A percentile compares a stretch with the other conserved stretches of the same genome.
These are phyloP conservation scores for Stereum hirsutum DNA, from an alignment of 1,284 basidiomycete genomes.

Conservation along the genomic window DNA sequence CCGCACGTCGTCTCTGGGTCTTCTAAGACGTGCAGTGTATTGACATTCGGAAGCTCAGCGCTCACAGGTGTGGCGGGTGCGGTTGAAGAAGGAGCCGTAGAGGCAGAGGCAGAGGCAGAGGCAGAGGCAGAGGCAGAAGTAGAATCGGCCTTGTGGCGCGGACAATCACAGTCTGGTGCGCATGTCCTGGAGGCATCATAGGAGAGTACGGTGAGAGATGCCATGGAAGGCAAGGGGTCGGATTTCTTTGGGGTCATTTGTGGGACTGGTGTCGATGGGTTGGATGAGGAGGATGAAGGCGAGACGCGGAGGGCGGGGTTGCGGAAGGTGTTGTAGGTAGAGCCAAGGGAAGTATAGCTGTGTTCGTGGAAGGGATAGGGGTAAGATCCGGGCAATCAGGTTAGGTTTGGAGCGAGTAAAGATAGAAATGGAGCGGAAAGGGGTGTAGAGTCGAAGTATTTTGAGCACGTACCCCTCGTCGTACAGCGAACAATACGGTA, in stretches of 20 bases:
- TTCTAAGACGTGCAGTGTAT: too few species aligned
- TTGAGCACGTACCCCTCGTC: slow-evolving; percentile 66
- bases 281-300: background rate
- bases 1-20: too few species aligned
- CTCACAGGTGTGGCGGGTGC: too few species aligned
- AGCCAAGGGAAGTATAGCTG: slow-evolving; percentile 94
- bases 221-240: slow-evolving; percentile 1
- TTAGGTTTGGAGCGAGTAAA: too few species aligned
- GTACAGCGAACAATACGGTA: slow-evolving; percentile 87
- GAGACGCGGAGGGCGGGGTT: slow-evolving; percentile 42
- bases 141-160: too few species aligned
- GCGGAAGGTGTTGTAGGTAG: slow-evolving; percentile 88
- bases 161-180: slow-evolving; percentile 1
- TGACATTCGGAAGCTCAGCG: too few species aligned
- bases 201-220: slow-evolving; percentile 9
- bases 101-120: too few species aligned
- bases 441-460: too few species aligned
- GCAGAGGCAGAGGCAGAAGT: too few species aligned
- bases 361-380: slow-evolving; percentile 29
- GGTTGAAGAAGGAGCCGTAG: too few species aligned
- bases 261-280: too few species aligned
- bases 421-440: too few species aligned
- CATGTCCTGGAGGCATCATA: slow-evolving; percentile 12
- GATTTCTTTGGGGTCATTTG: background rate
- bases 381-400: slow-evolving; percentile 40